Base-by-base conservation (phyloP, 331 rosid species). In the Saraca asoca region DNA sequence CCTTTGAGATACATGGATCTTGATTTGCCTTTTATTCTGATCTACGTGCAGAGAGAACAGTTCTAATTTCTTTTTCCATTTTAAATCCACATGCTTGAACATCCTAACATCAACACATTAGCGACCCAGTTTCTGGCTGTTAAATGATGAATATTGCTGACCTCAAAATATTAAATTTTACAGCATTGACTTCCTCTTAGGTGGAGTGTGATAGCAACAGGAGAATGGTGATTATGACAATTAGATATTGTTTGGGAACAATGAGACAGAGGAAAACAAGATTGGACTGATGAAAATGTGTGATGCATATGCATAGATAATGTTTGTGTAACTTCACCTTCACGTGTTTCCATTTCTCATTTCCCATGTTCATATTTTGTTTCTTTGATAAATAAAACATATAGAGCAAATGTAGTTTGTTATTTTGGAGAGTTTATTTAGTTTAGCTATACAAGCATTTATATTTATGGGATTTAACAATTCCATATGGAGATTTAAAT, bases 261-360 rank as follows among this genome's bases (percentile, higher is more conserved):
- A 19, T 41, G 51, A 51, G 44, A 39, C n/a, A 16, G 59, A 58
- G 57, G 65, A 58, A 65, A 66, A 42, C 44, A 42, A 48, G 34
- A 59, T 51, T 6, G 31, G 51, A 35, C 33, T 56, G 24, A 19
- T 51, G 44, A 24, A 48, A 48, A 29, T 39, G 10, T 34, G 13
- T 14, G 20, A n/a, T 58, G 62, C 52, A 24, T 42, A n/a, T 3
- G 31, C 31, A 39, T 41, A 17, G 29, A 71, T 24, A 29, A 51
- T 15, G 20, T 50, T 35, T 55, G 18, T 55, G 6, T 10, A 14
- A 48, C 7, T 13, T n/a, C n/a, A n/a, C n/a, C n/a, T n/a, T n/a
- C n/a, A 37, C 24, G 49, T 58, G 11, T 49, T 20, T 20, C 37
- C 0, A 14, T 41, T 56, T 59, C 10, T 42, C 11, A n/a, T 17